These are phyloP conservation scores for Prunus padus DNA, from an alignment of 306 rosid species.

Conservation along the genomic window DNA sequence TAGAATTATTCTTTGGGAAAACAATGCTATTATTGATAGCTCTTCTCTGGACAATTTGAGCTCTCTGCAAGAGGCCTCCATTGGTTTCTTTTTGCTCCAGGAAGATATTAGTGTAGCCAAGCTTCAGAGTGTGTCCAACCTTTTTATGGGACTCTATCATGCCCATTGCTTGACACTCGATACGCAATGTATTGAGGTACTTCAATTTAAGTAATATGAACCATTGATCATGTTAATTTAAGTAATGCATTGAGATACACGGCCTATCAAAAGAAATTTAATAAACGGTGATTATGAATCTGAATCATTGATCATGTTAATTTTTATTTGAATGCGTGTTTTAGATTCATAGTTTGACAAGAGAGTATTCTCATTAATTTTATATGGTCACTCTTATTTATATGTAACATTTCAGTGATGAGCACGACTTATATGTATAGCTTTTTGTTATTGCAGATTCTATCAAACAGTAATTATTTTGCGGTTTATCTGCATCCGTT, in stretches of 20 bases:
- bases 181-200: constrained; percentile 62
- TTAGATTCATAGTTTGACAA: background rate
- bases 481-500: constrained; percentile 50
- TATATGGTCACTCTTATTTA: background rate
- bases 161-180: constrained; percentile 48
- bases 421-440: background rate
- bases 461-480: constrained; percentile 53
- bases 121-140: constrained; percentile 52
- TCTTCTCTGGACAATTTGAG: constrained; percentile 33
- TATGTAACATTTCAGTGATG: background rate
- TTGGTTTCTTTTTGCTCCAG: constrained; percentile 40
- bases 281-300: background rate
- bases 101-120: constrained; percentile 35
- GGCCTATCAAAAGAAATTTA: too few species aligned
- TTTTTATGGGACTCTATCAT: constrained; percentile 53
- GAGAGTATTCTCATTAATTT: background rate
- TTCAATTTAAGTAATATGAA: background rate
- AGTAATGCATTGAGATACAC: too few species aligned
- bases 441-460: constrained; percentile 49
- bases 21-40: constrained; percentile 46
- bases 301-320: background rate
- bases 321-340: background rate
- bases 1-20: constrained; percentile 43
- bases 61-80: constrained; percentile 45
- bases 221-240: too few species aligned